Evolutionary conservation across 78 protist species (phyloP), one percentile per base, ranked within the genome.

Genomic region (Dictyostelium capitatum): DNA sequence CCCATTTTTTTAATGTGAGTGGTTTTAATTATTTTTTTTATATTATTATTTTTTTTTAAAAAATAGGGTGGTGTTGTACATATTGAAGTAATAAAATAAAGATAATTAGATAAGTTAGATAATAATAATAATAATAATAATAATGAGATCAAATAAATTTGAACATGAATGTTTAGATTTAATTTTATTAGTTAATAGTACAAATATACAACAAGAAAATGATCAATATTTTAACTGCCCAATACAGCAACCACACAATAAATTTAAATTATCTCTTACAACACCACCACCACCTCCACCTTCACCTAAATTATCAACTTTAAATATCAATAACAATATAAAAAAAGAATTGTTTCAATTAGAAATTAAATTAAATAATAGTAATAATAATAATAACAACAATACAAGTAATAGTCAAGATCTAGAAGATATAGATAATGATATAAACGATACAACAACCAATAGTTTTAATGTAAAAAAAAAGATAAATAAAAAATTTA

Each of bases 251-350:
- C 43, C 32, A 67, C 3, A 67, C 23, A 67, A 67, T 32, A 67
- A 37, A 37, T 37, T 37, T 37, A 37, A 37, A 37, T 37, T 37
- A 37, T 37, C 43, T 37, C 43, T 37, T 37, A 37, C 43, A 37
- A 67, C 75, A 30, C 75, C 75, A 32, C 75, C 75, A 67, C 75
- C 75, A 11, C 75, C 75, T 0, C 75, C 75, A 67, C 32, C 75
- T 32, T 67, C 75, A 30, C 75, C 75, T 17, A 30, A 30, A 67
- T 67, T 67, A 67, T 43, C 75, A 67, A 67, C 28, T 25, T 30
- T 28, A 32, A 47, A 67, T 5, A 28, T 15, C 48, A 67, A 62
- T 25, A 25, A 2, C 25, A 59, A 57, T 1, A 57, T 4, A 19
- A 59, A 20, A 28, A 59, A 23, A n/a, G 32, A 20, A 3, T 59